Base-by-base conservation (phyloP, 1,284 basidiomycete genomes). In the Amylostereum areolatum region DNA sequence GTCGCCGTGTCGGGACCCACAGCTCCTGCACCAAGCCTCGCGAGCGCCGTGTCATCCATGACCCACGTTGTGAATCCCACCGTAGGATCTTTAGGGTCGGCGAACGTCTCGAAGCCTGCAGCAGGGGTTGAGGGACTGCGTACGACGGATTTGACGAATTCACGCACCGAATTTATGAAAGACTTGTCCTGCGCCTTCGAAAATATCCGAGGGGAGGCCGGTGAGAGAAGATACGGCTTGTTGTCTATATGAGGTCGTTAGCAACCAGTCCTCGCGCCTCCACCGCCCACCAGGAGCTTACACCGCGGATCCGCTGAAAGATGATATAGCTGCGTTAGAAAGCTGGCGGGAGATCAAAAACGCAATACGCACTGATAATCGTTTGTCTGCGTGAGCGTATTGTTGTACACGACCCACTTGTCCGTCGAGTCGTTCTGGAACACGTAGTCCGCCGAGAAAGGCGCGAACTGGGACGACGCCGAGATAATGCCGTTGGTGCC, bases 11-110 rank as follows among this genome's bases (percentile, higher is more conserved):
- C 85, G 4, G 82, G 69, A 0, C 68, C 77, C 5, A 88, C 68
- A 31, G 83, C 75, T 1, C 55, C 48, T 0, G 82, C 80, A 7
- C 76, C 71, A 57, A 90, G 60, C 5, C 75, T 72, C 55, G 75
- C 73, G 5, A 72, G 71, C n/a, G 68, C 66, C 50, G 66, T 63
- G 6, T 80, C 81, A 51, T 81, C 72, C 12, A 74, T 71, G 57
- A 76, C 71, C 87, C 87, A 90, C 2, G 77, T 77, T 25, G 89
- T 77, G 60, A 74, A 85, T 0, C 83, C 83, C 12, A 77, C 74
- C 2, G 62, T 55, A 0, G 73, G 72, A 51, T 81, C 69, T 2
- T 69, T 65, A 1, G 77, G 77, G 59, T 88, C 74, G 6, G 77
- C 70, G 67, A 73, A 82, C 57, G 84, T 88, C 64, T 90, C 87